Percentiles rank a stretch among this genome's conserved stretches.
Evolutionary conservation across 2,329 filamentous ascomycete species (phyloP).

Genomic region (Neopestalotiopsis sp.): DNA sequence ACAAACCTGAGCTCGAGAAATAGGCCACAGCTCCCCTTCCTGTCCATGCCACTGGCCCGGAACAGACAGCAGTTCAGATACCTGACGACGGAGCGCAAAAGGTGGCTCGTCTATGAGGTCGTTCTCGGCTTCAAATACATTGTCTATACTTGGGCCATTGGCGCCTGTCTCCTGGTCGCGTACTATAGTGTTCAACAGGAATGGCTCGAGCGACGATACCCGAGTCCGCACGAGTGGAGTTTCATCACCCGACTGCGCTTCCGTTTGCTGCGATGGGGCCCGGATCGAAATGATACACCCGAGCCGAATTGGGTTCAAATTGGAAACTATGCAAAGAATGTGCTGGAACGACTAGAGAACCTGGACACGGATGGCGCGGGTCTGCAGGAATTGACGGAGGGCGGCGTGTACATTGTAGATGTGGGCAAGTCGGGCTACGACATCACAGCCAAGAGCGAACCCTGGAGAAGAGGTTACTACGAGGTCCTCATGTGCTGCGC

Average conservation of each 20-base stretch:
- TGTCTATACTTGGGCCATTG: conserved; percentile 67
- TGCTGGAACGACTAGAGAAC: conserved; percentile 74
- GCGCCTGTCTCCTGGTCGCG: conserved; percentile 64
- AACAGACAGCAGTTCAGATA: conserved; percentile 65
- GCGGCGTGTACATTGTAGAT: conserved; percentile 58
- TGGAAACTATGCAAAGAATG: conserved; percentile 62
- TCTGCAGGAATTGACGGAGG: conserved; percentile 61
- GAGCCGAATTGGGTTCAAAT: conserved; percentile 74
- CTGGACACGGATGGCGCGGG: conserved; percentile 70
- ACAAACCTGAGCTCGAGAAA: conserved; percentile 46
- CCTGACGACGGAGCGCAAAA: conserved; percentile 78
- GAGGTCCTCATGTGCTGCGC: conserved; percentile 80
- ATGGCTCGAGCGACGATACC: conserved; percentile 74
- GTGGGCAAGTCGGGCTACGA: conserved; percentile 65
- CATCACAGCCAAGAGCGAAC: conserved; percentile 75
- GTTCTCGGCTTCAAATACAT: conserved; percentile 73
- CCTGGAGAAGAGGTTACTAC: conserved; percentile 87
- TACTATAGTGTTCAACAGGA: conserved; percentile 75
- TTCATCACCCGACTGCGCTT: conserved; percentile 72
- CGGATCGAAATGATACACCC: conserved; percentile 57
- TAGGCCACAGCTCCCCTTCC: conserved; percentile 58
- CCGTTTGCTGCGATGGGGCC: conserved; percentile 66
- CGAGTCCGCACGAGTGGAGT: conserved; percentile 83
- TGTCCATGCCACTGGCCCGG: conserved; percentile 48
- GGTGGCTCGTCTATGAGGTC: conserved; percentile 74